A percentile compares a stretch with the other conserved stretches of the same genome.
Conservation (phyloP, 2,329 filamentous ascomycete species). For the Fusarium keratoplasticum region DNA sequence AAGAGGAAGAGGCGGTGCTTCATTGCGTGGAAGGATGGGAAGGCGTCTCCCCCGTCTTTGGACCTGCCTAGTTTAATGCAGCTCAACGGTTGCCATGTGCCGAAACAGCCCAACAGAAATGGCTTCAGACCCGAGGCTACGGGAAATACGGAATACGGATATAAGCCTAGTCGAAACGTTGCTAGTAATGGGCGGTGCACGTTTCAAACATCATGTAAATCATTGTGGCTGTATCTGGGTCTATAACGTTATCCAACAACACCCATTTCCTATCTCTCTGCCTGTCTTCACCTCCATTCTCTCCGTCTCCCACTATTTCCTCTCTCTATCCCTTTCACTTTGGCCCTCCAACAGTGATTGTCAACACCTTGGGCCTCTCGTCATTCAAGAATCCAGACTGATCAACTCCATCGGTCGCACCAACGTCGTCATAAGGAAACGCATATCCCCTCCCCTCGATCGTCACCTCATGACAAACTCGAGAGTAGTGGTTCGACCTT, state of each 20-base stretch:
- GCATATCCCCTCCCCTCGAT: conserved; percentile 73
- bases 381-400: conserved; percentile 73
- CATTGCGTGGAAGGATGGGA: not conserved
- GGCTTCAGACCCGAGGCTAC: not conserved
- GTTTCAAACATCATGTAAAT: not conserved
- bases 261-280: not conserved
- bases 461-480: conserved; percentile 71
- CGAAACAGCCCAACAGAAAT: not conserved
- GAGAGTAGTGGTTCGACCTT: conserved; percentile 74
- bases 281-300: not conserved
- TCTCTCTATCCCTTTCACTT: not conserved
- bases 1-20: not conserved
- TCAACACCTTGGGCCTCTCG: conserved; percentile 64
- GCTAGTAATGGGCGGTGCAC: not conserved
- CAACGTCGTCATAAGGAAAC: conserved; percentile 79
- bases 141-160: not conserved
- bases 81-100: not conserved
- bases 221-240: not conserved
- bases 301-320: not conserved
- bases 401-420: conserved; percentile 63
- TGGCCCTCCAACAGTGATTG: conserved; percentile 64
- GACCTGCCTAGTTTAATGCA: not conserved
- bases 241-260: not conserved
- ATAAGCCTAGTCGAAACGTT: not conserved
- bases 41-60: not conserved